Evolutionary conservation across 164 flowering plant species (phyloP), one percentile per base, ranked within the genome.

Genomic region (Vitis labrusca): DNA sequence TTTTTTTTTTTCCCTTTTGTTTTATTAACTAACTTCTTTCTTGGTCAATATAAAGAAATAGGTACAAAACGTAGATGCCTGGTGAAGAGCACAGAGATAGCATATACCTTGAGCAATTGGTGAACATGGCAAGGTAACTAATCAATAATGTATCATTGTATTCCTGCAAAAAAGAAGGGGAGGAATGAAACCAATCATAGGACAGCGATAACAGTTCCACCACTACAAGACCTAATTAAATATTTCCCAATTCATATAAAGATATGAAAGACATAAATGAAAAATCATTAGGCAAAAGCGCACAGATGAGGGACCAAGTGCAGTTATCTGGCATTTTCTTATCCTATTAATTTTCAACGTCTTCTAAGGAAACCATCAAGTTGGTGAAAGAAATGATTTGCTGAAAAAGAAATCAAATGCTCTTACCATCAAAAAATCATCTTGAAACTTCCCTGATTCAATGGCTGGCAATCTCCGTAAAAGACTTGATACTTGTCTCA

Each of bases 381-480:
- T 47, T 17, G 32, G 27, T 44, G 17, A 19, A 61, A 37, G 19
- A 61, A 37, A 14, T 14, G 3, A 61, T 61, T 30, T 61, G 48
- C 16, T 54, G 10, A 8, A 8, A 49, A 50, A 53, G 9, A 71
- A 48, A 51, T 4, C 47, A 4, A 23, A 23, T 23, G 27, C 50
- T 66, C 93, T 84, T 72, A 91, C 99, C 98, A 90, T 93, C 83
- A 91, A 84, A 78, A 95, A 95, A 77, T 93, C 97, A 79, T 95
- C 98, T 83, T 89, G 98, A 79, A 95, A 95, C 69, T 91, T 95
- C 59, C 62, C 88, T 23, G 97, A 95, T 71, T 93, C 98, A 64
- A 93, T 86, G 50, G 92, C 92, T 13, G 97, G 98, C 77, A 95
- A 79, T 79, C 98, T 89, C 73, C 99, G 83, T 50, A 91, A 75